A percentile compares a stretch with the other conserved stretches of the same genome.
These are phyloP conservation scores for Phytophthora idaei DNA, from an alignment of 352 stramenopile species.

Conservation along the genomic window DNA sequence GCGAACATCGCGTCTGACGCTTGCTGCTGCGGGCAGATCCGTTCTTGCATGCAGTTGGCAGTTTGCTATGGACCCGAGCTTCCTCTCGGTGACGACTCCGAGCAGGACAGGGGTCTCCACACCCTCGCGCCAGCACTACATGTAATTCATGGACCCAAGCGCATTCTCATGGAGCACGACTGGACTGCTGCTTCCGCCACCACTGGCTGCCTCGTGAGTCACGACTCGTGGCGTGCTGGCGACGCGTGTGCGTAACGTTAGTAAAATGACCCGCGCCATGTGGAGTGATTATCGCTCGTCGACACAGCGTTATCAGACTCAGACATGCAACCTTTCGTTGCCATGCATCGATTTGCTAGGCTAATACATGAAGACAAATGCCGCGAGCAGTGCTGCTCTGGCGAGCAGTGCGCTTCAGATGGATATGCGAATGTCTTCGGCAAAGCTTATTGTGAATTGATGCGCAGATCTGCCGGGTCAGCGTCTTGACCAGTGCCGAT, in stretches of 20 bases:
- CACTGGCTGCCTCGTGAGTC: too few species aligned
- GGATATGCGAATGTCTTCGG: too few species aligned
- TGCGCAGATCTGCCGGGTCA: too few species aligned
- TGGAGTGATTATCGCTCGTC: constrained; percentile 10
- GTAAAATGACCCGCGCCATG: constrained; percentile 15
- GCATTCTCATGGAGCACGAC: constrained; percentile 10
- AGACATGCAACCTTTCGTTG: constrained; percentile 1
- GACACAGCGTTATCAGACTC: constrained; percentile 12
- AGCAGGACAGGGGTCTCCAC: constrained; percentile 21
- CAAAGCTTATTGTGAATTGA: too few species aligned
- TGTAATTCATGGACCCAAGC: constrained; percentile 9
- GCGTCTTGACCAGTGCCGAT: not conserved
- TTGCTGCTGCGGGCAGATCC: not conserved
- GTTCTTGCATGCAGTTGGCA: not conserved
- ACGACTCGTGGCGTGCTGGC: constrained; percentile 3
- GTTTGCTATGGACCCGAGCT: constrained; percentile 8
- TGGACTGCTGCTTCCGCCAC: constrained; percentile 1
- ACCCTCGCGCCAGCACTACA: constrained; percentile 23
- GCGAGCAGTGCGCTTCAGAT: too few species aligned
- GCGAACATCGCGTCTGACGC: not conserved
- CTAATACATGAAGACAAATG: too few species aligned
- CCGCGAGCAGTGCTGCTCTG: too few species aligned
- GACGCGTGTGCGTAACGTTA: constrained; percentile 22
- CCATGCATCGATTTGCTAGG: too few species aligned
- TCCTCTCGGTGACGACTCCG: constrained; percentile 13